Evolutionary conservation across 108 stramenopile species (phyloP).

Genomic region (Mayamaea pseudoterrestris): DNA sequence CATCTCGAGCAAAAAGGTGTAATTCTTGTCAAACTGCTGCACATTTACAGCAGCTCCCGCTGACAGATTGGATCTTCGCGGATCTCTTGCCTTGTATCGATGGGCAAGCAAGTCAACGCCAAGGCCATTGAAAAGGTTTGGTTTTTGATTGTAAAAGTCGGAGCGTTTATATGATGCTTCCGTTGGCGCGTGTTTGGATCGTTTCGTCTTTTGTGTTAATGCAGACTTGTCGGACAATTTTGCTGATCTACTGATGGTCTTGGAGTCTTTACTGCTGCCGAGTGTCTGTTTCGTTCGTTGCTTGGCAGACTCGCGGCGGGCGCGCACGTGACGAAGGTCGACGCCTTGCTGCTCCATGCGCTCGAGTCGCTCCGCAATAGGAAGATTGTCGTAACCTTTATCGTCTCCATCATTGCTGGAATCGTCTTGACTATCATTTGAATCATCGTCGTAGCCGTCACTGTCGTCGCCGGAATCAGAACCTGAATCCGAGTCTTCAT

Average conservation of each 20-base stretch:
- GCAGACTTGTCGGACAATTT: too few relatives aligned
- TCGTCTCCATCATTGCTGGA: conserved; percentile 14
- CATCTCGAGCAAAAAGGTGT: conserved; percentile 63
- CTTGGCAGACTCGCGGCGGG: too few relatives aligned
- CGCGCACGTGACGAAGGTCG: too few relatives aligned
- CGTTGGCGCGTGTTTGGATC: conserved; percentile 67
- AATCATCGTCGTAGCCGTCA: background rate
- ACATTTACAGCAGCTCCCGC: conserved; percentile 61
- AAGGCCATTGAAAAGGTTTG: conserved; percentile 62
- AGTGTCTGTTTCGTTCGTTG: too few relatives aligned
- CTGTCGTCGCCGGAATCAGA: conserved; percentile 3
- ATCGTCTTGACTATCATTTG: conserved; percentile 1
- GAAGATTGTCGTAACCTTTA: too few relatives aligned
- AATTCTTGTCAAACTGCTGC: conserved; percentile 62
- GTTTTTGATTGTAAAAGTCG: conserved; percentile 53
- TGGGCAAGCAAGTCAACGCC: conserved; percentile 77
- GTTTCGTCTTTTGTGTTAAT: conserved; percentile 13
- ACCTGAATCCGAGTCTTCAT: conserved; percentile 1
- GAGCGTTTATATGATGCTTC: conserved; percentile 68
- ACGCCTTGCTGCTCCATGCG: too few relatives aligned
- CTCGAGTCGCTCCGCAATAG: too few relatives aligned
- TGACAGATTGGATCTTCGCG: conserved; percentile 52
- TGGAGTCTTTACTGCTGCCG: too few relatives aligned
- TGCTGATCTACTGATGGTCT: too few relatives aligned
- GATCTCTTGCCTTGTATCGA: conserved; percentile 73